Percentiles rank a stretch among this genome's conserved stretches.
phyloP scores from a whole-genome alignment of 2,329 filamentous ascomycete genomes.

The Bisporella sp. region DNA sequence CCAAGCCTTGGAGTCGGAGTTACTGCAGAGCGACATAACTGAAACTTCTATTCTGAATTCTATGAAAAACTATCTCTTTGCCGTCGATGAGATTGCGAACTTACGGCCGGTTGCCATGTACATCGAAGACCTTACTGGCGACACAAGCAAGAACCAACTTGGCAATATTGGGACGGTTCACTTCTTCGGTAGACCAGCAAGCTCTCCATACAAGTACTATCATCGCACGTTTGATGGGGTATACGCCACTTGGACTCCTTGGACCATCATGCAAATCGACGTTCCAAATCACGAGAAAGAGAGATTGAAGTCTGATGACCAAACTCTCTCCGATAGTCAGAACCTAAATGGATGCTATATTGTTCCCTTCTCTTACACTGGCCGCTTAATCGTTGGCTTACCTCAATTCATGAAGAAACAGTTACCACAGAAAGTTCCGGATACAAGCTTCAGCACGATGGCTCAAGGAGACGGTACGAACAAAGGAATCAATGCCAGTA shows the following conservation, averaged over 20 bases:
- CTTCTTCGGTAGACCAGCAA: conserved; percentile 15
- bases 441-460: too few species aligned
- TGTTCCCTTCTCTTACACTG: conserved; percentile 6
- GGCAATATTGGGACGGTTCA: too few species aligned
- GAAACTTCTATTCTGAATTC: conserved; percentile 1
- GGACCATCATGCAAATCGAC: conserved; percentile 19
- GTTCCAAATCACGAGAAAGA: conserved; percentile 12
- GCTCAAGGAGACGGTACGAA: too few species aligned
- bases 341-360: conserved; percentile 13
- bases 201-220: conserved; percentile 13
- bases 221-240: too few species aligned
- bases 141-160: background rate
- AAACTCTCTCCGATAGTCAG: background rate
- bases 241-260: conserved; percentile 13
- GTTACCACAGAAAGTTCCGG: background rate
- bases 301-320: too few species aligned
- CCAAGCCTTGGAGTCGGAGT: conserved; percentile 15
- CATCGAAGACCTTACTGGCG: conserved; percentile 2
- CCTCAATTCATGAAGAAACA: conserved; percentile 5
- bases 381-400: conserved; percentile 14
- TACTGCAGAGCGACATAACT: conserved; percentile 19
- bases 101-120: conserved; percentile 7
- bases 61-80: conserved; percentile 16
- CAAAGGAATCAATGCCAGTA: too few species aligned
- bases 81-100: conserved; percentile 11